Percentiles rank a stretch among this genome's conserved stretches.
These are phyloP conservation scores for Elongisporangium prolatum DNA, from an alignment of 352 stramenopile genomes.

Conservation along the genomic window DNA sequence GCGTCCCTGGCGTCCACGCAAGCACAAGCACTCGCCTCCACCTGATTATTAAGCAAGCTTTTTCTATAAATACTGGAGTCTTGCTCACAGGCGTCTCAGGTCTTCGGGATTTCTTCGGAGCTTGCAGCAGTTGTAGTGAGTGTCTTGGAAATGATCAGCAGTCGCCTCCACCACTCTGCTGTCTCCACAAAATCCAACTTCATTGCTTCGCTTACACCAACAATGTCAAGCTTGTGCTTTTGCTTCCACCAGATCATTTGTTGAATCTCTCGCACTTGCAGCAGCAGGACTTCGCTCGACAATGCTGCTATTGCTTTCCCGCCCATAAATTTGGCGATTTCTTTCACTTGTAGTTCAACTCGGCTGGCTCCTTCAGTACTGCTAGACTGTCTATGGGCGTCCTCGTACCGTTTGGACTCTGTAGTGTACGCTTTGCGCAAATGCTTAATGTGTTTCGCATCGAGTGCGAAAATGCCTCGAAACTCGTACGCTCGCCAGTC, in stretches of 20 bases:
- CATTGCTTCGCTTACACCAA: slow-evolving; percentile 2
- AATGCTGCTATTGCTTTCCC: neutral
- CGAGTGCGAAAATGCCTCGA: slow-evolving; percentile 39
- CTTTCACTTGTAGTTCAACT: slow-evolving; percentile 19
- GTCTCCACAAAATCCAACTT: slow-evolving; percentile 26
- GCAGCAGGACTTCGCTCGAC: slow-evolving; percentile 1
- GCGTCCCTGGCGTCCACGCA: neutral
- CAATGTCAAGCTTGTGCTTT: slow-evolving; percentile 5
- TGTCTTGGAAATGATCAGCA: neutral
- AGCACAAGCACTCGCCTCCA: neutral
- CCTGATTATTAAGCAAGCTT: neutral
- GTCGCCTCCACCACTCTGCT: slow-evolving; percentile 52
- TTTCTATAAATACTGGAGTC: neutral
- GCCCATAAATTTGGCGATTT: slow-evolving; percentile 27
- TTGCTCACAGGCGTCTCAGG: too few species aligned
- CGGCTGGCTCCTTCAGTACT: neutral
- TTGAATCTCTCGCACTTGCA: slow-evolving; percentile 8
- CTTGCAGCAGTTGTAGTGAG: neutral
- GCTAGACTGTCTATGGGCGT: slow-evolving; percentile 5
- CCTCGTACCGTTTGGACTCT: slow-evolving; percentile 11
- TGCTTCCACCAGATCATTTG: slow-evolving; percentile 15
- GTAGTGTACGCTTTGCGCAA: slow-evolving; percentile 17
- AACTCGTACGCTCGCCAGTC: slow-evolving; percentile 35
- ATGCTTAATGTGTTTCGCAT: slow-evolving; percentile 25
- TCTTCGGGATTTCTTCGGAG: neutral